These are phyloP conservation scores for Xanthoconium stramineum DNA, from an alignment of 768 basidiomycete genomes.

Conservation along the genomic window DNA sequence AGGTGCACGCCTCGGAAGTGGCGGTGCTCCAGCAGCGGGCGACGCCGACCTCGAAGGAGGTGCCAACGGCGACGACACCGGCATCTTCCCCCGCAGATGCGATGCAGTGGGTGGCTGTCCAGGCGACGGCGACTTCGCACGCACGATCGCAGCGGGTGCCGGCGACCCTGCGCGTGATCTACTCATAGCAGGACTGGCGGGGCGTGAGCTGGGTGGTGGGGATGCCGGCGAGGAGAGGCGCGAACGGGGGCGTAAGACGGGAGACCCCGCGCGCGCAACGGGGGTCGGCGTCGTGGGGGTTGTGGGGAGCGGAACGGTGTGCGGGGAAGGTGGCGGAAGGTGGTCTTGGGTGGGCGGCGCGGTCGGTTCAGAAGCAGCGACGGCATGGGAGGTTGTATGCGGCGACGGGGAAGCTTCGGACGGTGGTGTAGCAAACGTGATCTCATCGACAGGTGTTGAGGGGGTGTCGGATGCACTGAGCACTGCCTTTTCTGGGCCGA, in stretches of 20 bases:
- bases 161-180: slow-evolving; percentile 29
- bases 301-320: slow-evolving; percentile 20
- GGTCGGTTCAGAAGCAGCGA: slow-evolving; percentile 10
- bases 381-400: not conserved
- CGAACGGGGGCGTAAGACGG: slow-evolving; percentile 34
- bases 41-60: slow-evolving; percentile 35
- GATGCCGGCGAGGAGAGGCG: slow-evolving; percentile 23
- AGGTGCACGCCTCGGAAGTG: slow-evolving; percentile 64
- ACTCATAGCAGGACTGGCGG: slow-evolving; percentile 17
- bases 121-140: slow-evolving; percentile 11
- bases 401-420: not conserved
- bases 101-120: slow-evolving; percentile 2
- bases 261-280: slow-evolving; percentile 22
- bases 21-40: slow-evolving; percentile 44
- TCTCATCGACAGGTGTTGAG: slow-evolving; percentile 22
- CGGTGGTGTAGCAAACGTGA: slow-evolving; percentile 17
- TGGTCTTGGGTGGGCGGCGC: slow-evolving; percentile 3
- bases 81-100: slow-evolving; percentile 16
- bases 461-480: slow-evolving; percentile 8
- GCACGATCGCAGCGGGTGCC: slow-evolving; percentile 6
- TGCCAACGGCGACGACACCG: slow-evolving; percentile 28
- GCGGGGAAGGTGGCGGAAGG: slow-evolving; percentile 18
- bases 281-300: slow-evolving; percentile 25
- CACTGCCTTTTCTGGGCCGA: slow-evolving; percentile 9
- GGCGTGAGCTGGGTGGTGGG: slow-evolving; percentile 34